Conservation (phyloP, 1,284 basidiomycete species). For the Fomitiporia mediterranea region DNA sequence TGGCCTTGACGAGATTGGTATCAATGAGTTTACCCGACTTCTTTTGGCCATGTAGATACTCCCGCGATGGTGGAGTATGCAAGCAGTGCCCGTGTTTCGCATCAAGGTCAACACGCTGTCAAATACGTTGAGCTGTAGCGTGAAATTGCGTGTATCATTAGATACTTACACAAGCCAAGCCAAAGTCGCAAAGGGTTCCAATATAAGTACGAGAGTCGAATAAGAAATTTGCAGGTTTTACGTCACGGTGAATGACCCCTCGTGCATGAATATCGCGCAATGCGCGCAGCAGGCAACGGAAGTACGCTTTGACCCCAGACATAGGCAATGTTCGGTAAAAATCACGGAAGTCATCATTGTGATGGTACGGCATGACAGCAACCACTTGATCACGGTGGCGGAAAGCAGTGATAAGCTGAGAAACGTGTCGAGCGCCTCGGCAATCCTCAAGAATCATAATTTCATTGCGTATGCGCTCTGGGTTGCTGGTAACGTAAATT, state of each 20-base stretch:
- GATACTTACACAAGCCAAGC: conserved; percentile 77
- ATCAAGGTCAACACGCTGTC: conserved; percentile 34
- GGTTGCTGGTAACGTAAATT: conserved; percentile 95
- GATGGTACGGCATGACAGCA: conserved; percentile 91
- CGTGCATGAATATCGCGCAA: conserved; percentile 87
- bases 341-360: conserved; percentile 88
- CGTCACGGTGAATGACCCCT: conserved; percentile 92
- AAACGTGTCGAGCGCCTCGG: conserved; percentile 78
- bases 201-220: conserved; percentile 83
- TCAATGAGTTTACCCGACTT: conserved; percentile 38
- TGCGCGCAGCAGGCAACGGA: conserved; percentile 88
- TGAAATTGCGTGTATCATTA: neutral
- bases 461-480: conserved; percentile 91
- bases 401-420: conserved; percentile 93
- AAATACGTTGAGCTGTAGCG: neutral
- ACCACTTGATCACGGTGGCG: conserved; percentile 91
- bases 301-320: conserved; percentile 78
- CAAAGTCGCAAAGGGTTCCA: conserved; percentile 94
- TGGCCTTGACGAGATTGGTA: conserved; percentile 40
- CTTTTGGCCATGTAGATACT: conserved; percentile 64
- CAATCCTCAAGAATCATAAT: conserved; percentile 87
- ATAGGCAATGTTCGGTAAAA: conserved; percentile 73
- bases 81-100: conserved; percentile 54
- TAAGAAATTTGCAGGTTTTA: conserved; percentile 98
- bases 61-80: conserved; percentile 59